phyloP scores from a whole-genome alignment of 1,284 basidiomycete genomes.

The Hymenochaete sp. region DNA sequence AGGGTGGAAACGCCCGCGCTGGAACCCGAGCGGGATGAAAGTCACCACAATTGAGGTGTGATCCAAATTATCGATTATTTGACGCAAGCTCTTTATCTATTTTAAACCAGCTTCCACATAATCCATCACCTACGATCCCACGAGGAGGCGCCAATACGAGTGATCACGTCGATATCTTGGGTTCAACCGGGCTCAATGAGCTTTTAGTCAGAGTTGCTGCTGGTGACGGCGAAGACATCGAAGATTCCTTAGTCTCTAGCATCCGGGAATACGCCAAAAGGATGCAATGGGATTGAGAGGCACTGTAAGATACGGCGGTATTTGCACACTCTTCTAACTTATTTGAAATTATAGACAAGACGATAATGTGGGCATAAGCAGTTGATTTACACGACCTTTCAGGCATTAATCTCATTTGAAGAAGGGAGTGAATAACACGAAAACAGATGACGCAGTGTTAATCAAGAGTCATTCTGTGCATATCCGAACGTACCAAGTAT shows the following conservation, averaged over 20 bases:
- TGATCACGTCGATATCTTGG: slow-evolving; percentile 92
- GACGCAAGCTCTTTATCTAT: slow-evolving; percentile 6
- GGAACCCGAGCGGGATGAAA: slow-evolving; percentile 90
- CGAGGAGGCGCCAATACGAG: slow-evolving; percentile 87
- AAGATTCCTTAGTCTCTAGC: slow-evolving; percentile 69
- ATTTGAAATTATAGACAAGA: too few species aligned
- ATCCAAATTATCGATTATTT: not conserved
- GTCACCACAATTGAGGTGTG: slow-evolving; percentile 79
- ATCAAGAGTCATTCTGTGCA: not conserved
- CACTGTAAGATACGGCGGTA: too few species aligned
- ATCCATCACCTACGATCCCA: slow-evolving; percentile 66
- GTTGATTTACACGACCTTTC: too few species aligned
- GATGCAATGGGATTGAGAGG: slow-evolving; percentile 74
- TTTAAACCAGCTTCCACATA: slow-evolving; percentile 66
- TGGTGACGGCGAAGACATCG: slow-evolving; percentile 62
- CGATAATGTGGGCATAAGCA: too few species aligned
- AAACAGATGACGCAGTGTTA: not conserved
- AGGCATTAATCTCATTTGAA: too few species aligned
- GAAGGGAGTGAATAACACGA: not conserved
- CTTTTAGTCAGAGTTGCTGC: slow-evolving; percentile 85
- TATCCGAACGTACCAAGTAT: not conserved
- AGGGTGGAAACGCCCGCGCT: slow-evolving; percentile 85
- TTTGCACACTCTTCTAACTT: too few species aligned
- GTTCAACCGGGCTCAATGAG: slow-evolving; percentile 80
- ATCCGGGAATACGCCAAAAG: slow-evolving; percentile 70